Conservation (phyloP, 192 early-diverging fungal genomes). For the Dissophora ornata region DNA sequence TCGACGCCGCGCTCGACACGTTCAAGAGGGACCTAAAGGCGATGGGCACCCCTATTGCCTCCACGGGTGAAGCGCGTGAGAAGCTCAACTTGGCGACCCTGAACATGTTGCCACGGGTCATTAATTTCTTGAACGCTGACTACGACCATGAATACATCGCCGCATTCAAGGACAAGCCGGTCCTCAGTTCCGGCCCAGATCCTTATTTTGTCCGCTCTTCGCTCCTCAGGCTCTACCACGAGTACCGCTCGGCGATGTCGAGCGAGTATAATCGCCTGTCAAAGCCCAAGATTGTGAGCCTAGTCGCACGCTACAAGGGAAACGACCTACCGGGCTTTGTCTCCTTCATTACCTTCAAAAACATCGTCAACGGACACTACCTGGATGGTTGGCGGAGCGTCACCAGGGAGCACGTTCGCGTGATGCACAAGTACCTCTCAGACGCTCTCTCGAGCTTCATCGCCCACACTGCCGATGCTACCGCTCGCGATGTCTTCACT, state of each 20-base stretch:
- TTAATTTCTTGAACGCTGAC: too few relatives aligned
- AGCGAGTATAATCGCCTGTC: constrained; percentile 8
- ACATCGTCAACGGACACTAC: constrained; percentile 27
- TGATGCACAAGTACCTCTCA: too few relatives aligned
- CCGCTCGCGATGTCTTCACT: too few relatives aligned
- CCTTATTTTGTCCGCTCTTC: constrained; percentile 27
- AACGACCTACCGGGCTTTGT: constrained; percentile 34
- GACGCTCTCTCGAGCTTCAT: too few relatives aligned
- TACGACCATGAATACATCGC: too few relatives aligned
- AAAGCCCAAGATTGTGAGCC: constrained; percentile 9
- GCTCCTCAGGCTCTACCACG: constrained; percentile 18
- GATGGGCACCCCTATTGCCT: constrained; percentile 2
- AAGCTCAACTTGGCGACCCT: too few relatives aligned
- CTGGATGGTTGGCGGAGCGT: constrained; percentile 15
- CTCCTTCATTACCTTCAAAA: constrained; percentile 35
- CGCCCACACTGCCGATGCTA: too few relatives aligned
- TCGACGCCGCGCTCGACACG: background rate
- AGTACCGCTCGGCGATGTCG: constrained; percentile 14
- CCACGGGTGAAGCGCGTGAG: too few relatives aligned
- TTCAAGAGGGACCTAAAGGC: constrained; percentile 20
- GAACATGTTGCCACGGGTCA: too few relatives aligned
- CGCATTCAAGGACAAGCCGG: too few relatives aligned
- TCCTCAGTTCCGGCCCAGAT: too few relatives aligned
- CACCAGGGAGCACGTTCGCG: too few relatives aligned
- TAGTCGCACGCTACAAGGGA: constrained; percentile 30